Conservation (phyloP, 352 stramenopile genomes). For the Globisporangium recalcitrans region DNA sequence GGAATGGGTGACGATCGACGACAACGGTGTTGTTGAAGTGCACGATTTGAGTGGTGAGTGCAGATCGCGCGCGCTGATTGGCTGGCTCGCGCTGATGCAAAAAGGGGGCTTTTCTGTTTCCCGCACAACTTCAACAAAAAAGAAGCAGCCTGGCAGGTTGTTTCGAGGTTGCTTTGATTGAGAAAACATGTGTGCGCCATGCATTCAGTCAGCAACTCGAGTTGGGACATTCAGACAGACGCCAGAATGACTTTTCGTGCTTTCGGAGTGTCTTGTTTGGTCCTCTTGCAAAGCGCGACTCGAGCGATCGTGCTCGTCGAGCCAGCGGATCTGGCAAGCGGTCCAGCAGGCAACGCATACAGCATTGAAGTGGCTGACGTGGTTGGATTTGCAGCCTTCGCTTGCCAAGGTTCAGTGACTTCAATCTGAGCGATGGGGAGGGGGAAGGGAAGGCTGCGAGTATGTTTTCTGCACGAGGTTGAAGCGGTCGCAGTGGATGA, state of each 20-base stretch:
- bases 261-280: too few relatives aligned
- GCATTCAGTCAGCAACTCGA: not conserved
- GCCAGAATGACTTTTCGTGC: not conserved
- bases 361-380: slow-evolving; percentile 2
- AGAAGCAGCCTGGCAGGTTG: slow-evolving; percentile 19
- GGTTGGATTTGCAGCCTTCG: not conserved
- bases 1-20: not conserved
- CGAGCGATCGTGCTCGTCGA: not conserved
- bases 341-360: not conserved
- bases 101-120: slow-evolving; percentile 6
- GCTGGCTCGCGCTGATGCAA: not conserved
- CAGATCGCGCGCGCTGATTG: not conserved
- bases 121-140: slow-evolving; percentile 29
- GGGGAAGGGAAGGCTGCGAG: slow-evolving; percentile 4
- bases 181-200: slow-evolving; percentile 9
- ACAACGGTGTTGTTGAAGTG: not conserved
- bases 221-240: not conserved
- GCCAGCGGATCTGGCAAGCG: not conserved
- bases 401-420: not conserved
- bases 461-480: slow-evolving; percentile 26
- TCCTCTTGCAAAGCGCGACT: too few relatives aligned
- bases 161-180: slow-evolving; percentile 8
- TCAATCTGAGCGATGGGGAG: not conserved
- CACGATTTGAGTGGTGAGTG: slow-evolving; percentile 4
- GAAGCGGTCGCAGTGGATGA: slow-evolving; percentile 21